Conservation (phyloP, 2,329 filamentous ascomycete species). For the Xylariaceae sp. region DNA sequence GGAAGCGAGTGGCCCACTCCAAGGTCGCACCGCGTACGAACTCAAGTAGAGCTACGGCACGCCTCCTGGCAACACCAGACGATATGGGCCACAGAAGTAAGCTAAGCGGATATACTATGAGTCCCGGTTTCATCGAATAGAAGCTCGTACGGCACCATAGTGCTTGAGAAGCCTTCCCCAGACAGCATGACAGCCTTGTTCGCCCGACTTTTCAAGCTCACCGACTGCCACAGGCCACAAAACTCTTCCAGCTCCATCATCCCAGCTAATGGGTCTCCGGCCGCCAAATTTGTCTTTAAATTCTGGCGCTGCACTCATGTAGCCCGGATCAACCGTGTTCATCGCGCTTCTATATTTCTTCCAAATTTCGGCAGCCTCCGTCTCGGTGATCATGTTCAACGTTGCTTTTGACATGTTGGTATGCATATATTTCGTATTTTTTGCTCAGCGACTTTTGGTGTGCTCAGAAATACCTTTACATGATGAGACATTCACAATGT, state of each 20-base stretch:
- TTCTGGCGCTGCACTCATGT: slow-evolving; percentile 16
- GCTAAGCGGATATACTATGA: no score
- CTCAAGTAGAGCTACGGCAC: neutral
- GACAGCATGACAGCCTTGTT: slow-evolving; percentile 9
- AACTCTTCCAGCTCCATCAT: slow-evolving; percentile 14
- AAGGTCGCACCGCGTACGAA: neutral
- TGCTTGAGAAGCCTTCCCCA: slow-evolving; percentile 15
- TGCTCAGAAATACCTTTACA: slow-evolving; percentile 11
- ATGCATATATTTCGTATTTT: slow-evolving; percentile 12
- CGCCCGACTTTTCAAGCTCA: slow-evolving; percentile 6
- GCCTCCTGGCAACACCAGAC: neutral
- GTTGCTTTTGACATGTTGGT: slow-evolving; percentile 15
- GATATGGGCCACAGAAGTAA: slow-evolving; percentile 33
- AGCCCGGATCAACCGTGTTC: slow-evolving; percentile 15
- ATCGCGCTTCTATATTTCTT: slow-evolving; percentile 6
- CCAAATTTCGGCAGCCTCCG: slow-evolving; percentile 9
- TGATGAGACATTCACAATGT: slow-evolving; percentile 13
- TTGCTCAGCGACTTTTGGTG: neutral
- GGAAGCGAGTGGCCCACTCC: neutral
- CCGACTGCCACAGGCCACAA: slow-evolving; percentile 15
- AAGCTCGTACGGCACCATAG: slow-evolving; percentile 9
- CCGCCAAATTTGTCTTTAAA: neutral
- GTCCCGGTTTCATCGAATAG: no score
- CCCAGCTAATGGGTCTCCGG: slow-evolving; percentile 11
- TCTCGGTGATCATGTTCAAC: slow-evolving; percentile 17